A percentile compares a stretch with the other conserved stretches of the same genome.
These are phyloP conservation scores for Achaetomiella virescens DNA, from an alignment of 495 filamentous ascomycete genomes.

Conservation along the genomic window DNA sequence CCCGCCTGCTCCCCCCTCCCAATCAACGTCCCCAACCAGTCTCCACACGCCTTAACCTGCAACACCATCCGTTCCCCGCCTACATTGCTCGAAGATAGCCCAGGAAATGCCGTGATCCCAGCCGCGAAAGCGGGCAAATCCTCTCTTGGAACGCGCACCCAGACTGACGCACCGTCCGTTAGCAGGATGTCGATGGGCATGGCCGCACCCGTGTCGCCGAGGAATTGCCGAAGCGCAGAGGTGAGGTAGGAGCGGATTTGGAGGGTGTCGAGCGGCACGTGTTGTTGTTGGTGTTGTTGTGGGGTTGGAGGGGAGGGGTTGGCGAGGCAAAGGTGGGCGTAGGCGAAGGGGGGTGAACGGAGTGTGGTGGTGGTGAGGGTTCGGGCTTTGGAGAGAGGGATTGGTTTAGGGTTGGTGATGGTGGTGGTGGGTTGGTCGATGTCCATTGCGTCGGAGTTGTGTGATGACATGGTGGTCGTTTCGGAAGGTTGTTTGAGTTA, in stretches of 20 bases:
- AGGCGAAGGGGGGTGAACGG: conserved; percentile 32
- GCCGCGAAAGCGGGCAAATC: conserved; percentile 54
- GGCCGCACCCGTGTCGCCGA: conserved; percentile 68
- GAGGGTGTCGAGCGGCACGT: conserved; percentile 56
- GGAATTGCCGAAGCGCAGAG: conserved; percentile 68
- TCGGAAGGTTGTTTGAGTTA: background rate
- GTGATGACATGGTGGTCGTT: background rate
- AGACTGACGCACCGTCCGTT: conserved; percentile 54
- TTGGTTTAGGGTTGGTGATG: conserved; percentile 10
- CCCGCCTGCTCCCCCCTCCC: conserved; percentile 31
- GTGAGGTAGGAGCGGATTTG: conserved; percentile 69
- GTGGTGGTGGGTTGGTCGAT: conserved; percentile 9
- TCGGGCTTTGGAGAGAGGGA: conserved; percentile 21
- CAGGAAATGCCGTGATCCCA: conserved; percentile 62
- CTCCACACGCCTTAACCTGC: conserved; percentile 36
- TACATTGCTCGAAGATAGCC: conserved; percentile 25
- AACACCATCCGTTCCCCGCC: conserved; percentile 26
- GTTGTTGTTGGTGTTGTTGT: background rate
- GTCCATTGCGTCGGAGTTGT: conserved; percentile 13
- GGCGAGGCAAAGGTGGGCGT: conserved; percentile 36
- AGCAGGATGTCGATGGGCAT: conserved; percentile 73
- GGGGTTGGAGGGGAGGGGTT: background rate
- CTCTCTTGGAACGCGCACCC: conserved; percentile 68
- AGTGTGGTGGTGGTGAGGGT: conserved; percentile 35
- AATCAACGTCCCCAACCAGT: conserved; percentile 42